Evolutionary conservation across 2,329 filamentous ascomycete genomes (phyloP), one percentile per base, ranked within the genome.

Genomic region (Colletotrichum aenigma): DNA sequence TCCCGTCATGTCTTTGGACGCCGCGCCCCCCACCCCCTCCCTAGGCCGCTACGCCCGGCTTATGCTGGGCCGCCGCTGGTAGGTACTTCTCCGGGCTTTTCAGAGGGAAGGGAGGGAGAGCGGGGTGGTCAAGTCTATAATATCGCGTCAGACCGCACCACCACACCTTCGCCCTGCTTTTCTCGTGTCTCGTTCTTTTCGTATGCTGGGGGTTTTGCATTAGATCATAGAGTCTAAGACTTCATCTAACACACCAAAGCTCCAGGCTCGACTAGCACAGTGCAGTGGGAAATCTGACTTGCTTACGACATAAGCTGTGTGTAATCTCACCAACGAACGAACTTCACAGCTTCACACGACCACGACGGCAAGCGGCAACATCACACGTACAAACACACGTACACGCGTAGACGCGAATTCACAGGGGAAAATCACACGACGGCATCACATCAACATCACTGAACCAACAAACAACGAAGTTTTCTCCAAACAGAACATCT

Each of bases 131-230:
- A 24, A 34, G 61, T 38, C 36, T 64, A 64, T 64, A 64, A 64
- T 18, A 64, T 64, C 61, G 61, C 43, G 61, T 66, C 62, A 66
- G 36, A 66, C 38, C 58, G 61, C 61, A 26, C 32, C 32, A 55
- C 36, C 70, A 24, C 18, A 12, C 16, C 15, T 9, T 21, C 16
- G 18, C 7, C 10, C 69, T 43, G 6, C 34, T 12, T 26, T 15
- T 52, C 21, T 52, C 38, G 12, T 26, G 10, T 58, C 5, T 55
- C 9, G 21, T 16, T 15, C 24, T 30, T 24, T 48, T 43, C 21
- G 24, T 65, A 18, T 38, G 5, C 26, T 28, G 18, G 30, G 26
- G 56, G 15, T 30, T 3, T 30, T 21, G n/a, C 43, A 52, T 52
- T 21, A 21, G 43, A 52, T 52, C 43, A 7, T 21, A 52, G 3